A percentile compares a stretch with the other conserved stretches of the same genome.
Evolutionary conservation across 2,329 filamentous ascomycete species (phyloP).

Genomic region (Periglandula ipomoeae): DNA sequence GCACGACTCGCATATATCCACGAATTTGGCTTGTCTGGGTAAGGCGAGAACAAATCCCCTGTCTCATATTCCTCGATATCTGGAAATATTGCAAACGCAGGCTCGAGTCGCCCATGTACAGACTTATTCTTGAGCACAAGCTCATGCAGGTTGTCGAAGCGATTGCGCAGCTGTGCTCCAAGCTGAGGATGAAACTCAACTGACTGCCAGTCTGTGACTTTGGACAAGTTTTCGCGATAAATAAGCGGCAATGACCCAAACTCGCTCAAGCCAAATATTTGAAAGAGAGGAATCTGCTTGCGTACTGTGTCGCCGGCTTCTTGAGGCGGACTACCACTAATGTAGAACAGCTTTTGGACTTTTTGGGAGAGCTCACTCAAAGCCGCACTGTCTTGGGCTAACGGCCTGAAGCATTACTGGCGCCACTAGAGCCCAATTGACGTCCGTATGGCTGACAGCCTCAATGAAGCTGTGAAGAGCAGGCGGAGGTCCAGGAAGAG

Average conservation of each 20-base stretch:
- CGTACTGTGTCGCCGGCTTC: background rate
- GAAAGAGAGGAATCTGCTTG: background rate
- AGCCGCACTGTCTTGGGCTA: background rate
- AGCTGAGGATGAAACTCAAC: conserved; percentile 4
- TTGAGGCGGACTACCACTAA: background rate
- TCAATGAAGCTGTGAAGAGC: conserved; percentile 4
- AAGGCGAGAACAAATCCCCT: conserved; percentile 4
- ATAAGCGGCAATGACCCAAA: conserved; percentile 4
- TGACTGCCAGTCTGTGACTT: conserved; percentile 1
- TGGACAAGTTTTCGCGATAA: conserved; percentile 1
- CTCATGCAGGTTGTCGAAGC: conserved; percentile 1
- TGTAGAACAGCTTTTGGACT: background rate
- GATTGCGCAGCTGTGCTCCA: background rate
- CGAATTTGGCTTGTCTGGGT: conserved; percentile 1
- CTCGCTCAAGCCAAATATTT: conserved; percentile 4
- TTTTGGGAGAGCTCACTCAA: background rate
- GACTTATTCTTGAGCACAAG: conserved; percentile 2
- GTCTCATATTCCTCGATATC: conserved; percentile 2
- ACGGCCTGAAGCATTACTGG: background rate
- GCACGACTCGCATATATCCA: conserved; percentile 4
- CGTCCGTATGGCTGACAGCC: conserved; percentile 7
- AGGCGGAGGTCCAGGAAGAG: conserved; percentile 4
- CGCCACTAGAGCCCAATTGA: conserved; percentile 3
- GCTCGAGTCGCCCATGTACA: background rate
- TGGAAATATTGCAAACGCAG: background rate